phyloP scores from a whole-genome alignment of 2,329 filamentous ascomycete species.

The Claviceps africana region DNA sequence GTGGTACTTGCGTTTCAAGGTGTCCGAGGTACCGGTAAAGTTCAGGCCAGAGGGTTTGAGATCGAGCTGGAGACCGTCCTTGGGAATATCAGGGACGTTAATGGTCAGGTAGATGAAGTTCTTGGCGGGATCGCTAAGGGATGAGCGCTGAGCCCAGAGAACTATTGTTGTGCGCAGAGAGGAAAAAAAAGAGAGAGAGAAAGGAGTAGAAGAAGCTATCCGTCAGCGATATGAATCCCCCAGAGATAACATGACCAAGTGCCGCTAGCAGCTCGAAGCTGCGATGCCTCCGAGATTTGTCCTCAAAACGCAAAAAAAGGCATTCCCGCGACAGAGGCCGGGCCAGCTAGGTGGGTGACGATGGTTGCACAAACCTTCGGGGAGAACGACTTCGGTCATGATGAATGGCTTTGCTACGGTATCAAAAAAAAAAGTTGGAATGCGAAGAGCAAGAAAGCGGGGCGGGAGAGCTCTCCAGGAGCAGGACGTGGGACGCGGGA shows the following conservation, averaged over 20 bases:
- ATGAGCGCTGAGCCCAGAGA: conserved; percentile 96
- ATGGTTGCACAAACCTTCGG: conserved; percentile 21
- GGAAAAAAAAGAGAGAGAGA: background rate
- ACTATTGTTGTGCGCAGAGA: conserved; percentile 37
- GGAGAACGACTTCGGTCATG: conserved; percentile 20
- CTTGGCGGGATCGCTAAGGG: conserved; percentile 60
- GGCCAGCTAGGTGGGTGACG: background rate
- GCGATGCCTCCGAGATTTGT: background rate
- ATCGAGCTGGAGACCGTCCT: conserved; percentile 65
- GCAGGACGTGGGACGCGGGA: background rate
- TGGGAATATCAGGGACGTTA: conserved; percentile 69
- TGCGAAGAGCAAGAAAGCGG: conserved; percentile 2
- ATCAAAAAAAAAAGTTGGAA: background rate
- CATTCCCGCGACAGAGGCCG: too few species aligned
- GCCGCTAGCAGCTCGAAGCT: background rate
- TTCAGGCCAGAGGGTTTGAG: conserved; percentile 62
- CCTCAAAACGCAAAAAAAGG: background rate
- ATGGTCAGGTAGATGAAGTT: conserved; percentile 95
- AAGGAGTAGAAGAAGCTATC: background rate
- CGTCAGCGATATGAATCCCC: background rate
- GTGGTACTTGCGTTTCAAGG: conserved; percentile 76
- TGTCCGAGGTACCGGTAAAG: conserved; percentile 72
- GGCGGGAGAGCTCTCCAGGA: background rate
- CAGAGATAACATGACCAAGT: background rate
- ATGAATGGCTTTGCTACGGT: background rate